Conservation (phyloP, 2,329 filamentous ascomycete species). For the Pseudonectria foliicola region DNA sequence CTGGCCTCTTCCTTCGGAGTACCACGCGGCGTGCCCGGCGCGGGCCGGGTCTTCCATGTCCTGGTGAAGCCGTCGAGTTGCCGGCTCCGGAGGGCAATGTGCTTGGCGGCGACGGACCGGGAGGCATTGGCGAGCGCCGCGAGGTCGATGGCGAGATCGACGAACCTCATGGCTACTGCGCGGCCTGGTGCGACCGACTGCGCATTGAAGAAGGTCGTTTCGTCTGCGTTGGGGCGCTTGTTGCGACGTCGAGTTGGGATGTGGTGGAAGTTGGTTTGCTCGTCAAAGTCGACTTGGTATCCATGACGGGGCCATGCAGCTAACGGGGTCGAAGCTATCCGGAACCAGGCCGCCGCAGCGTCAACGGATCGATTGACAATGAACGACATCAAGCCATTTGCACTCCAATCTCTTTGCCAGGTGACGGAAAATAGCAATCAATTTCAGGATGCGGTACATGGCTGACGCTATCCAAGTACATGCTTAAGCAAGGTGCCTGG, state of each 20-base stretch:
- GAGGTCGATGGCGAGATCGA: conserved; percentile 61
- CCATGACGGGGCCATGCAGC: too few relatives aligned
- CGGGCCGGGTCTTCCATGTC: conserved; percentile 27
- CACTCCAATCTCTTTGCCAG: too few relatives aligned
- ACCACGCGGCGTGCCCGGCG: conserved; percentile 2
- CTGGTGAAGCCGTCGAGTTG: conserved; percentile 46
- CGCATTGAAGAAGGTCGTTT: conserved; percentile 14
- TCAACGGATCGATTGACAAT: too few relatives aligned
- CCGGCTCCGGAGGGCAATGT: conserved; percentile 48
- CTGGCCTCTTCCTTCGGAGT: conserved; percentile 1
- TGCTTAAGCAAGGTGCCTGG: too few relatives aligned
- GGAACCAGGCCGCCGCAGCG: too few relatives aligned
- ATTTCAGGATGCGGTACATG: too few relatives aligned
- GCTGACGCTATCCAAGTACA: too few relatives aligned
- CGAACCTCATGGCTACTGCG: conserved; percentile 46
- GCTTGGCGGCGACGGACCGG: conserved; percentile 57
- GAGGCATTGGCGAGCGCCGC: conserved; percentile 64
- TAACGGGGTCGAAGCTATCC: too few relatives aligned
- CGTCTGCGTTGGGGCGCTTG: conserved; percentile 11
- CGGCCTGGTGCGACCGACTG: conserved; percentile 15
- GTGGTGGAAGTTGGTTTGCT: not conserved
- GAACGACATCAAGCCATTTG: too few relatives aligned
- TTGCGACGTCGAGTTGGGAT: conserved; percentile 12
- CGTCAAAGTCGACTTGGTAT: too few relatives aligned
- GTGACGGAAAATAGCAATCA: too few relatives aligned